These are phyloP conservation scores for Luffa aegyptiaca DNA, from an alignment of 306 rosid species.

Conservation along the genomic window DNA sequence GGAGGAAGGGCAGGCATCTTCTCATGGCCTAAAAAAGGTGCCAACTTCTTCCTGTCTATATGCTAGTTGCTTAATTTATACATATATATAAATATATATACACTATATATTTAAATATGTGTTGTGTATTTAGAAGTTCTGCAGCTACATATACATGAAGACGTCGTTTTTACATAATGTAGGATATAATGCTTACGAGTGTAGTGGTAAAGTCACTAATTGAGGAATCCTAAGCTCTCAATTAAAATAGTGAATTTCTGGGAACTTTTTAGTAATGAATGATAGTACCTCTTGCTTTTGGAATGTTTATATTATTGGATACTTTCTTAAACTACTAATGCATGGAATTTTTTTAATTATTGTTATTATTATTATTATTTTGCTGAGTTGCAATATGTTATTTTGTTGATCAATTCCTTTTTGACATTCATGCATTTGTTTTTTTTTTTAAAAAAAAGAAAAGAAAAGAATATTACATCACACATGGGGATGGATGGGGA, in stretches of 20 bases:
- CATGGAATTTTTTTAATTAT: background rate
- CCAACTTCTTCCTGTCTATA: background rate
- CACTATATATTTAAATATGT: background rate
- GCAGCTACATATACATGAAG: background rate
- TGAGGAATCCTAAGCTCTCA: slow-evolving; percentile 1
- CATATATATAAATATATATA: background rate
- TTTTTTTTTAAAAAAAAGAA: no score
- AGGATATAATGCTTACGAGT: background rate
- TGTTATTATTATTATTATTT: background rate
- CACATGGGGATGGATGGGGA: background rate
- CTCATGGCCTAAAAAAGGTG: background rate
- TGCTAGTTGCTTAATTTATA: background rate
- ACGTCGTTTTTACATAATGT: background rate
- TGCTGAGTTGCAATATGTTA: background rate
- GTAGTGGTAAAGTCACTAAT: background rate
- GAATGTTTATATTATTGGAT: background rate
- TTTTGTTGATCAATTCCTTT: background rate
- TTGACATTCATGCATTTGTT: background rate
- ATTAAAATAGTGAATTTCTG: slow-evolving; percentile 6
- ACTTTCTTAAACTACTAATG: background rate
- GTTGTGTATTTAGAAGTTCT: slow-evolving; percentile 1
- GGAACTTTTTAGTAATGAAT: background rate
- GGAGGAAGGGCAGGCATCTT: slow-evolving; percentile 1
- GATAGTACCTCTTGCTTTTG: background rate
- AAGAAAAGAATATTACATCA: background rate